Conservation (phyloP, 441 rosid species). For the Gossypium gossypioides region DNA sequence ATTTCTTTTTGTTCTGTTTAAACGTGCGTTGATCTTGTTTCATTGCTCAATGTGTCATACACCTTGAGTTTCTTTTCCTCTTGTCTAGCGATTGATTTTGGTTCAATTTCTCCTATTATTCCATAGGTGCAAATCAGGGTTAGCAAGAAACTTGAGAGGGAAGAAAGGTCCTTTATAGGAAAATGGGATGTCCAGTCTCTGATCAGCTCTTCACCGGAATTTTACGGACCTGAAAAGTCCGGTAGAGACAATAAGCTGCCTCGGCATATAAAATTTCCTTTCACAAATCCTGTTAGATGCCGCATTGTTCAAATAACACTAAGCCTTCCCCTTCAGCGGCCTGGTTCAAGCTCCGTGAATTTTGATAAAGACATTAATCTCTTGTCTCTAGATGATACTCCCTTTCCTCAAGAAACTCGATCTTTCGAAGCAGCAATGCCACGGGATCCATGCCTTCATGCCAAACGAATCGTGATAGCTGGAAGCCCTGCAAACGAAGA, state of each 20-base stretch:
- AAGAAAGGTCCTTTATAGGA: slow-evolving; percentile 75
- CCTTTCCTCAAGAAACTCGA: slow-evolving; percentile 56
- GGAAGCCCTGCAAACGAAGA: slow-evolving; percentile 55
- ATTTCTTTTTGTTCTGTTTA: too few relatives aligned
- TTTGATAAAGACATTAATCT: slow-evolving; percentile 59
- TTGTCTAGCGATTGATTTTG: not conserved
- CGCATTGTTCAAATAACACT: slow-evolving; percentile 79
- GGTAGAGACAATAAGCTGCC: slow-evolving; percentile 45
- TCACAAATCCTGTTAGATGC: slow-evolving; percentile 65
- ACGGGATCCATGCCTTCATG: slow-evolving; percentile 74
- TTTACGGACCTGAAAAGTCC: slow-evolving; percentile 58
- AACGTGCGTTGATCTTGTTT: not conserved
- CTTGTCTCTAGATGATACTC: slow-evolving; percentile 62
- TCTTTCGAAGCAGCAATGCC: slow-evolving; percentile 67
- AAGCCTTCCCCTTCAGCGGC: slow-evolving; percentile 42
- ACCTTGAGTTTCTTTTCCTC: not conserved
- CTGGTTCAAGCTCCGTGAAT: slow-evolving; percentile 76
- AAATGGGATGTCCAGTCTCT: slow-evolving; percentile 86
- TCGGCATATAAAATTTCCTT: slow-evolving; percentile 72
- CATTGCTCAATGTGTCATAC: not conserved
- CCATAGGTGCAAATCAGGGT: slow-evolving; percentile 89
- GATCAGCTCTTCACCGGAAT: slow-evolving; percentile 55
- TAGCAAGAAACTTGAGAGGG: slow-evolving; percentile 65
- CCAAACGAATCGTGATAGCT: slow-evolving; percentile 58
- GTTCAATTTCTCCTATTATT: slow-evolving; percentile 14